Evolutionary conservation across 1,139 yeast species (phyloP).

Genomic region (Suhomyces choctaworum): DNA sequence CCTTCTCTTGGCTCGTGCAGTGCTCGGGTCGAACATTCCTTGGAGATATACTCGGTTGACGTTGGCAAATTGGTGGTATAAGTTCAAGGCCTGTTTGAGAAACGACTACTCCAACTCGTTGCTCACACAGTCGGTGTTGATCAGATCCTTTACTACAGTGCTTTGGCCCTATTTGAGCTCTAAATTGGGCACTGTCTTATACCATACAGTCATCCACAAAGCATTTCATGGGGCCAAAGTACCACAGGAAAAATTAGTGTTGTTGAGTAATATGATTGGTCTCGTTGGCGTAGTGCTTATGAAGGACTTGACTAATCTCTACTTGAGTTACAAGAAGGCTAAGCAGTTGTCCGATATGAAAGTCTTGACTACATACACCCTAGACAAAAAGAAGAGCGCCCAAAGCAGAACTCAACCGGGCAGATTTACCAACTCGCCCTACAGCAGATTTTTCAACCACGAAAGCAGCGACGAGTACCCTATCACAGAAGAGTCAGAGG

Average conservation of each 20-base stretch:
- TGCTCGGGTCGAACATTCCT: constrained; percentile 8
- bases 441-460: neutral
- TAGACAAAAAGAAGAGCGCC: neutral
- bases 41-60: constrained; percentile 9
- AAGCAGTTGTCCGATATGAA: constrained; percentile 18
- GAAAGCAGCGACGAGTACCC: constrained; percentile 1
- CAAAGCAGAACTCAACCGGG: neutral
- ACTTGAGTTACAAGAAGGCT: constrained; percentile 30
- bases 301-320: constrained; percentile 41
- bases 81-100: constrained; percentile 34
- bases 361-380: constrained; percentile 9
- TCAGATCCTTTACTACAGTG: constrained; percentile 35
- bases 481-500: constrained; percentile 6
- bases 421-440: no score
- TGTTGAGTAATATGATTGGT: constrained; percentile 48
- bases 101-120: constrained; percentile 38
- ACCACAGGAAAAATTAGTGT: constrained; percentile 41
- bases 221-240: constrained; percentile 12
- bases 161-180: constrained; percentile 45
- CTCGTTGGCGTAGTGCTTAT: constrained; percentile 37
- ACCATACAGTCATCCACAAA: constrained; percentile 13
- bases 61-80: constrained; percentile 18
- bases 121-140: constrained; percentile 25
- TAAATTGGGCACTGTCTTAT: constrained; percentile 32
- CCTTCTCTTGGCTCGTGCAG: constrained; percentile 3